Evolutionary conservation across 108 stramenopile genomes (phyloP).

Genomic region (Cyclotella sp.): DNA sequence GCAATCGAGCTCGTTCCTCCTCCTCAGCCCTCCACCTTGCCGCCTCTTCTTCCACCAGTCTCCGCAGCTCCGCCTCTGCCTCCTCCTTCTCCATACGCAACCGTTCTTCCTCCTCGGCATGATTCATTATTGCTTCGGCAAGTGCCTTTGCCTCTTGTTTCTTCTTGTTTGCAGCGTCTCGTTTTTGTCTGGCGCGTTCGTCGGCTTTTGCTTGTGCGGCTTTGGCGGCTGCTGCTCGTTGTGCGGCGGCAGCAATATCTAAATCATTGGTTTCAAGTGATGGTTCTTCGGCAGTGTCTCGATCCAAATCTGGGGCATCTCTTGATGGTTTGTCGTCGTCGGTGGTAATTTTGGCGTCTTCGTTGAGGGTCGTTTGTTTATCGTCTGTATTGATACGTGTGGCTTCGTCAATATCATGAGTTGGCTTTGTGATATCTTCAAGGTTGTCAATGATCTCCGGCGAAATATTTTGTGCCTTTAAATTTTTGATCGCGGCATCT

Average conservation of each 20-base stretch:
- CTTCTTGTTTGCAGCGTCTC: not conserved
- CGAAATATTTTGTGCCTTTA: too few relatives aligned
- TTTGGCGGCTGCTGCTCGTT: slow-evolving; percentile 1
- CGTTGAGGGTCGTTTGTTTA: too few relatives aligned
- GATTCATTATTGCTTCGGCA: slow-evolving; percentile 7
- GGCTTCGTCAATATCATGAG: too few relatives aligned
- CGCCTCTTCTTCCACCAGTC: not conserved
- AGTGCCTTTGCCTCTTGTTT: slow-evolving; percentile 1
- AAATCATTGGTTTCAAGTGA: not conserved
- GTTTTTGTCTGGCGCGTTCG: not conserved
- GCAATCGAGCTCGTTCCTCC: slow-evolving; percentile 3
- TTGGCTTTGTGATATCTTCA: too few relatives aligned
- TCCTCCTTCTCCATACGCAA: slow-evolving; percentile 6
- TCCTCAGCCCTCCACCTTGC: slow-evolving; percentile 3
- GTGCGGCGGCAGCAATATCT: slow-evolving; percentile 1
- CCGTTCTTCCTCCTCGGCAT: slow-evolving; percentile 12
- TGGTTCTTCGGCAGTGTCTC: not conserved
- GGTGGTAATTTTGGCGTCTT: not conserved
- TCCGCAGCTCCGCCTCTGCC: not conserved
- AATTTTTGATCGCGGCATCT: too few relatives aligned
- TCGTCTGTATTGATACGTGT: too few relatives aligned
- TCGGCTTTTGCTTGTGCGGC: slow-evolving; percentile 11
- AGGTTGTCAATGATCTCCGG: too few relatives aligned
- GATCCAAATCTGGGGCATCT: not conserved
- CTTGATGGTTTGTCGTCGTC: too few relatives aligned